Base-by-base conservation (phyloP, 805 yeast genomes). In the Candida saitoana region DNA sequence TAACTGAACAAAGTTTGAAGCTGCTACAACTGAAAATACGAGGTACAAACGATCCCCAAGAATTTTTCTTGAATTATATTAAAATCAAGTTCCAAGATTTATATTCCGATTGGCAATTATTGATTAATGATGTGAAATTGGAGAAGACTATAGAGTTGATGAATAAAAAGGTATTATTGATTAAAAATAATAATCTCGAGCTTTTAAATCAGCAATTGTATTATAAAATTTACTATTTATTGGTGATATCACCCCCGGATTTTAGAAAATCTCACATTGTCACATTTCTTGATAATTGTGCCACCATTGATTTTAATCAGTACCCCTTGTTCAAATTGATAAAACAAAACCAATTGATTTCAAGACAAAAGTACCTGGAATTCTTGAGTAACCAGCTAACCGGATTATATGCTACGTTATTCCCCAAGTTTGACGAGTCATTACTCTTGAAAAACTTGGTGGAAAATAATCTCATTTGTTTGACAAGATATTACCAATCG, bases 41-140 rank as follows among this genome's bases (percentile, higher is more conserved):
- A 29, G 11, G 11, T 29, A 29, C n/a, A 5, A 29, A 29, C 16
- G 16, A 29, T 5, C 16, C 16, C 16, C 20, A 18, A 7, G 36
- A 39, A n/a, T 43, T 25, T 15, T 27, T 29, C 11, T 27, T 29
- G 32, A 20, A 15, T 14, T 45, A 20, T 35, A 44, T 56, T 11
- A 55, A 54, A 42, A 44, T 63, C 39, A 64, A 58, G 47, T 60
- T 57, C 40, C 50, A 54, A 20, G 74, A 69, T 46, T 46, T 68
- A 20, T 39, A 46, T 25, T 55, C 64, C 6, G 73, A 69, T 46
- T 62, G 54, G 42, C 62, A 58, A 43, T 54, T 50, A 36, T 45
- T 67, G 8, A 44, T 50, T 9, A 50, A 44, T 2, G 36, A 45
- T 12, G 31, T 33, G 3, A 43, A 43, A 7, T 45, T 43, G 14